A percentile compares a stretch with the other conserved stretches of the same genome.
Conservation (phyloP, 192 early-diverging fungal species). For the Glomus cerebriforme region DNA sequence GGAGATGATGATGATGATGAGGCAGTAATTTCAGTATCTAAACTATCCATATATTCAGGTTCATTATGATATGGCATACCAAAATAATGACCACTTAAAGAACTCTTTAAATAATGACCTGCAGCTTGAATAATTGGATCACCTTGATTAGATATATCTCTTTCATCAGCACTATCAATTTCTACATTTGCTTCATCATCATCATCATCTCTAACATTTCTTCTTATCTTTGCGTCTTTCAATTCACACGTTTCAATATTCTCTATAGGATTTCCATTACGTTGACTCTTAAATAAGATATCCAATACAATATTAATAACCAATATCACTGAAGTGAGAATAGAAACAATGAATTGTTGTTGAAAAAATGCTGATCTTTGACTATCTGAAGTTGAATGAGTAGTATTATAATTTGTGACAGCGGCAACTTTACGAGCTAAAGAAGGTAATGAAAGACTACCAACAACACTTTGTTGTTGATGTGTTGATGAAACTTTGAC, state of each 20-base stretch:
- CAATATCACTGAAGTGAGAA: conserved; percentile 38
- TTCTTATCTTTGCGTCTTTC: neutral
- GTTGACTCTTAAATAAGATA: conserved; percentile 45
- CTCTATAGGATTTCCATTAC: conserved; percentile 43
- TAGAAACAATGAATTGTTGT: conserved; percentile 41
- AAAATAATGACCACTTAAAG: neutral
- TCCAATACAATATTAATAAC: conserved; percentile 46
- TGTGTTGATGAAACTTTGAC: conserved; percentile 24
- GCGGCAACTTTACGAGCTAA: conserved; percentile 27
- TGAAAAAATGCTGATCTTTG: conserved; percentile 36
- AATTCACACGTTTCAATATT: neutral
- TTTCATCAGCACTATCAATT: conserved; percentile 19
- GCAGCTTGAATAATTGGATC: conserved; percentile 24
- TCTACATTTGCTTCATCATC: neutral
- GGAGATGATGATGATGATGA: neutral
- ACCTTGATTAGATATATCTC: conserved; percentile 2
- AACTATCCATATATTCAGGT: neutral
- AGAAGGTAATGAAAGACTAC: conserved; percentile 1
- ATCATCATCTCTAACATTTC: conserved; percentile 5
- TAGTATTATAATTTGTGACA: conserved; percentile 38
- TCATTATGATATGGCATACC: conserved; percentile 25
- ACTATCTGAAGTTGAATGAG: conserved; percentile 38
- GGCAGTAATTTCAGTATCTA: neutral
- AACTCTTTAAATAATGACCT: conserved; percentile 10
- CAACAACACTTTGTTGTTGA: conserved; percentile 25